Base-by-base conservation (phyloP, 805 yeast genomes). In the Candida suzukii region DNA sequence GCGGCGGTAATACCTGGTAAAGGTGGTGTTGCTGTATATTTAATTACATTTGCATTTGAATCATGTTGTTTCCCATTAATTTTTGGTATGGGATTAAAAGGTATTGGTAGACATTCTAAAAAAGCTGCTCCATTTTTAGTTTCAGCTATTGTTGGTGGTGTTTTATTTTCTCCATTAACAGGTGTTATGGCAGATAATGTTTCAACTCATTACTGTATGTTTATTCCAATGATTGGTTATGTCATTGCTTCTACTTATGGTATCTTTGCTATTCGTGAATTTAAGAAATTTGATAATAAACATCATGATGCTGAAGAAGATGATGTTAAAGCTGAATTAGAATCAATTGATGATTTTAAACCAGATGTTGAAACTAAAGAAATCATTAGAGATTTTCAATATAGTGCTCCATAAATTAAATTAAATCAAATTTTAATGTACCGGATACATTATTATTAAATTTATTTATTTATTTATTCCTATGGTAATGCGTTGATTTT, bases 181-280 rank as follows among this genome's bases (percentile, higher is more conserved):
- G 49, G 56, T 37, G 36, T 54, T 12, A 52, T 57, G 27, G 54
- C 52, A 3, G 55, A 56, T 52, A 49, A 57, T 9, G 38, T 47
- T 14, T 33, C 57, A 7, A 20, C 44, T 6, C 45, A 49, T 19
- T 31, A 50, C 27, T 52, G 47, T 46, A 49, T 56, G 54, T 51
- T 57, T 17, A 53, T 38, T 3, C 55, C 57, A 5, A 37, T 56
- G 48, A 43, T 50, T 24, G 59, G 56, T 10, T 56, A 51, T 20
- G 49, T 49, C n/a, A 35, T 51, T 4, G 51, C 47, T 34, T 47
- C 53, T 10, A 38, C 47, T 3, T 60, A 59, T 35, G 60, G 56
- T 3, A 49, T 50, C 42, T 40, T 52, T 20, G 40, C 33, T 14
- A 41, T 40, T 12, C 32, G 16, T 27, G 47, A 41, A n/a, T 32